Evolutionary conservation across 768 basidiomycete genomes (phyloP).

Genomic region (Mycena leptocephala): DNA sequence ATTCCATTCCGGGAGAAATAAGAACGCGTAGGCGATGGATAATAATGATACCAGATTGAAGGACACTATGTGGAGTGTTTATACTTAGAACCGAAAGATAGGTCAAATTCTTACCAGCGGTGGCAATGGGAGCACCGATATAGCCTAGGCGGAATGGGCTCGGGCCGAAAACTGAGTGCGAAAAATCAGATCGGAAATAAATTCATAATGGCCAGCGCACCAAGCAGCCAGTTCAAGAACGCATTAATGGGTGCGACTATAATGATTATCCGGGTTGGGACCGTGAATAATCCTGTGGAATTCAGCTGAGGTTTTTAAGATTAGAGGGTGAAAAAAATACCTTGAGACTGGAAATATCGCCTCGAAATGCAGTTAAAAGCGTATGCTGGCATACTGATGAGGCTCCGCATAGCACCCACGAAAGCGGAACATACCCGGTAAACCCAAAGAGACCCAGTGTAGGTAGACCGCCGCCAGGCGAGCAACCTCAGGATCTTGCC

Average conservation of each 20-base stretch:
- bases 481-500: no score
- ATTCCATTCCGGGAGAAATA: not conserved
- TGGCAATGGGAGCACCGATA: not conserved
- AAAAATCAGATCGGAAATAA: not conserved
- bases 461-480: no score
- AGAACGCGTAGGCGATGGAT: not conserved
- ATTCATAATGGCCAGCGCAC: not conserved
- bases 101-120: not conserved
- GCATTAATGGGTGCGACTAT: not conserved
- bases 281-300: not conserved
- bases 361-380: not conserved
- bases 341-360: no score
- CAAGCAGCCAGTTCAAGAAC: no score
- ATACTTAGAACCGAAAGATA: no score
- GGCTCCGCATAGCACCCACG: no score
- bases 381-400: not conserved
- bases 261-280: not conserved
- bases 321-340: no score
- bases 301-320: no score
- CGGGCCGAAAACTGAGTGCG: not conserved
- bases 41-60: not conserved
- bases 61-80: not conserved
- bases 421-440: no score
- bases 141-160: not conserved
- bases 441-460: no score